Evolutionary conservation across 148 eudicot genomes (phyloP).

Genomic region (Simmondsia chinensis): DNA sequence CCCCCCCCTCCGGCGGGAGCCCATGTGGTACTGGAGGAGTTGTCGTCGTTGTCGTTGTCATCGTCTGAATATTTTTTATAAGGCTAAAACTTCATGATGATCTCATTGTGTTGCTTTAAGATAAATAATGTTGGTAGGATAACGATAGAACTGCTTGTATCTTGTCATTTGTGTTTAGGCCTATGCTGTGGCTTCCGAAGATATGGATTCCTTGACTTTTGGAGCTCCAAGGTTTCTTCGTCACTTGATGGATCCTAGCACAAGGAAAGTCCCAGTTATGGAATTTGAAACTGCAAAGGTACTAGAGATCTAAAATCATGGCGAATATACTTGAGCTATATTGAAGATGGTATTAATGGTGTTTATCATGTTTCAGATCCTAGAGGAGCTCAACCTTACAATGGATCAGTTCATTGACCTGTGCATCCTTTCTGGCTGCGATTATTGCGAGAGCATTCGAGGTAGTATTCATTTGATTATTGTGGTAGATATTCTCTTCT

Average conservation of each 20-base stretch:
- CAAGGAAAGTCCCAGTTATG: constrained; percentile 94
- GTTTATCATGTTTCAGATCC: constrained; percentile 38
- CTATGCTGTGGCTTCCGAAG: constrained; percentile 97
- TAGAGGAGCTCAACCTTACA: constrained; percentile 80
- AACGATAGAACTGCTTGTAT: neutral
- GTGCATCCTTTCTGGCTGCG: constrained; percentile 97
- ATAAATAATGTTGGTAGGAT: too few relatives aligned
- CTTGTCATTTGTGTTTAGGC: constrained; percentile 35
- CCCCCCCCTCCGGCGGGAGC: too few relatives aligned
- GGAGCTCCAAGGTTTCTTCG: constrained; percentile 95
- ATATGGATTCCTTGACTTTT: constrained; percentile 96
- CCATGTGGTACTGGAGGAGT: too few relatives aligned
- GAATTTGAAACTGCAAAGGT: constrained; percentile 97
- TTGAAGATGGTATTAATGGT: neutral
- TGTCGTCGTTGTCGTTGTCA: neutral
- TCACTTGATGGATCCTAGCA: constrained; percentile 96
- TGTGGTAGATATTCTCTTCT: neutral
- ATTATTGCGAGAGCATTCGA: constrained; percentile 91
- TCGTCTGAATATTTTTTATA: neutral
- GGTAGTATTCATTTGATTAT: constrained; percentile 28
- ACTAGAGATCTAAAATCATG: neutral
- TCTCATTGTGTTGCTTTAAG: too few relatives aligned
- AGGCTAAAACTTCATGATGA: too few relatives aligned
- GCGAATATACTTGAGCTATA: neutral
- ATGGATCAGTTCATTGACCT: constrained; percentile 99